Conservation (phyloP, 495 filamentous ascomycete species). For the Daldinia caldariorum region DNA sequence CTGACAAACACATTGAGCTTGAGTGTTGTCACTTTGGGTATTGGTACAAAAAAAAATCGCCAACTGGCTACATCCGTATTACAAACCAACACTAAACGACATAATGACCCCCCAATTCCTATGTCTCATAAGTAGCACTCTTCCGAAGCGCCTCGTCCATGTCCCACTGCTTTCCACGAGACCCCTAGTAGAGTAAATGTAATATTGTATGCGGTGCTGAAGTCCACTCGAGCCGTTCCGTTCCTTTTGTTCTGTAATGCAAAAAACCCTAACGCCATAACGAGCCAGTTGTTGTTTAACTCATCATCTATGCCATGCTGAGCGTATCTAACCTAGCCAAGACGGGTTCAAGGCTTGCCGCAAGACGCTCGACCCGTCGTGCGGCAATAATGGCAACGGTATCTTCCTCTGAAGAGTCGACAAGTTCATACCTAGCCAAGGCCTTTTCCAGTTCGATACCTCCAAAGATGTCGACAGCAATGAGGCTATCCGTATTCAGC, state of each 20-base stretch:
- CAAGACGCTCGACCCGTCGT: slow-evolving; percentile 54
- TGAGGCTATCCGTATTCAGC: slow-evolving; percentile 49
- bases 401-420: slow-evolving; percentile 63
- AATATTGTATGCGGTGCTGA: slow-evolving; percentile 21
- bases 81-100: slow-evolving; percentile 16
- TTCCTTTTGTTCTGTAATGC: slow-evolving; percentile 31
- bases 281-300: slow-evolving; percentile 5
- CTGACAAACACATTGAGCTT: neutral
- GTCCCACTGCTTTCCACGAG: slow-evolving; percentile 6
- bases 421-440: slow-evolving; percentile 65
- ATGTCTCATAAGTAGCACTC: slow-evolving; percentile 34
- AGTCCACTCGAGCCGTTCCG: slow-evolving; percentile 10
- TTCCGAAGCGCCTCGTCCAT: slow-evolving; percentile 38
- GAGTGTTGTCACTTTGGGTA: neutral
- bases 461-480: slow-evolving; percentile 60
- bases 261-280: no score
- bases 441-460: slow-evolving; percentile 67
- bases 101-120: slow-evolving; percentile 11
- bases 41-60: slow-evolving; percentile 22
- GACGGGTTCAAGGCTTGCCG: slow-evolving; percentile 52
- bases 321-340: slow-evolving; percentile 54
- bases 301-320: slow-evolving; percentile 50
- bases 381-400: slow-evolving; percentile 47
- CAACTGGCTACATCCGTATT: slow-evolving; percentile 29
- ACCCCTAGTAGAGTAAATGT: neutral